Evolutionary conservation across 2,329 filamentous ascomycete species (phyloP), one percentile per base, ranked within the genome.

Genomic region (Cladophialophora yegresii): DNA sequence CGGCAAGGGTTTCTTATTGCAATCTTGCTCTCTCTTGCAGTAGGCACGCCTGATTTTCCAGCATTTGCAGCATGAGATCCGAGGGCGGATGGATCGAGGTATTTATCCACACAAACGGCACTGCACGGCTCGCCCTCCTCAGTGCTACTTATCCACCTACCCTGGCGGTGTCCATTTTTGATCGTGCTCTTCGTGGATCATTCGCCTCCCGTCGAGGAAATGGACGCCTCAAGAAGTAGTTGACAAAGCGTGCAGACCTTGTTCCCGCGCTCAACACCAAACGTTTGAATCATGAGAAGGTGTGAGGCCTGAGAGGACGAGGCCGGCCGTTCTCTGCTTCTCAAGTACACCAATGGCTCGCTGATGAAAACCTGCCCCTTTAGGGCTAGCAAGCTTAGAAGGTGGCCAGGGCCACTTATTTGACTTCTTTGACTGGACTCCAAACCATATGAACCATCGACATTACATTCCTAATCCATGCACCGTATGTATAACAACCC

Each of bases 341-440:
- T 28, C 26, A 28, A 2, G 45, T 23, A 7, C 22, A n/a, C 54
- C 54, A 57, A 57, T 57, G 10, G 54, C 36, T 28, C 2, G 54
- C 20, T 36, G 26, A 57, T 57, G n/a, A 45, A 57, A 57, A 57
- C 32, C n/a, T 57, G 54, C 54, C 54, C 13, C 36, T 40, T 57
- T 26, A 9, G 54, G 54, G 36, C 36, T 57, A 45, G 54, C 30
- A 57, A 12, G 20, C 13, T 28, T 36, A n/a, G 51, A 13, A 26
- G 20, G 16, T 9, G 26, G 54, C 54, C n/a, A 56, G 13, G 45
- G 45, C 45, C 3, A 1, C 23, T 49, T 49, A 20, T 16, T 26
- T 49, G 10, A 49, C 4, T 20, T 22, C 16, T 23, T 47, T 13
- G 13, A n/a, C 13, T 3, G 12, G 12, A n/a, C 7, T 12, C 9